Evolutionary conservation across 768 basidiomycete species (phyloP).

Genomic region (Psilocybe sp.): DNA sequence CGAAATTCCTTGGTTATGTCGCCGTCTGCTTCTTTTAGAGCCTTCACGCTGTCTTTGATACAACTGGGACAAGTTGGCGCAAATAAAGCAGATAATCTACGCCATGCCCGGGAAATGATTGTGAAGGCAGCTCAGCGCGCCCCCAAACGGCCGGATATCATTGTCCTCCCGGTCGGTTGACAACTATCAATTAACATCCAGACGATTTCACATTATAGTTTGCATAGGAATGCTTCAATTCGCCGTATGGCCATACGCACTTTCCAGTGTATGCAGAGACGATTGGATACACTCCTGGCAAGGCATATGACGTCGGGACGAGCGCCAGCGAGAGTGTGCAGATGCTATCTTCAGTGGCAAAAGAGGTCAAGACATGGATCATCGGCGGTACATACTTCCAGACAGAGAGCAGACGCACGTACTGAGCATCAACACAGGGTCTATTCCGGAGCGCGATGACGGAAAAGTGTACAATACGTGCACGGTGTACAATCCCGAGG

Average conservation of each 20-base stretch:
- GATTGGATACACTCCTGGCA: constrained; percentile 59
- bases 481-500: constrained; percentile 84
- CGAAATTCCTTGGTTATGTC: not conserved
- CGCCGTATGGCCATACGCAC: constrained; percentile 74
- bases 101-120: constrained; percentile 80
- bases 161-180: constrained; percentile 75
- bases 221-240: constrained; percentile 82
- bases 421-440: constrained; percentile 52
- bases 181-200: not conserved
- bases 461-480: constrained; percentile 88
- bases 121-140: constrained; percentile 59
- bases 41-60: constrained; percentile 84
- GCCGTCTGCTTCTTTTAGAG: constrained; percentile 16
- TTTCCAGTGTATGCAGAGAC: constrained; percentile 85
- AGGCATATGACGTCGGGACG: constrained; percentile 52
- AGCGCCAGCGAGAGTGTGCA: constrained; percentile 74
- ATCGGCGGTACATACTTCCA: constrained; percentile 67
- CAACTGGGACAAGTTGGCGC: constrained; percentile 78
- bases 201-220: not conserved
- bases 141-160: constrained; percentile 66
- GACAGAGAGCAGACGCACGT: not conserved
- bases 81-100: constrained; percentile 77
- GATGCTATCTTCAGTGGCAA: constrained; percentile 80
- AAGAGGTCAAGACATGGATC: constrained; percentile 79
- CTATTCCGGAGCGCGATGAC: constrained; percentile 83